Percentiles rank a stretch among this genome's conserved stretches.
phyloP scores from a whole-genome alignment of 2,329 filamentous ascomycete genomes.

The Didymella glomerata region DNA sequence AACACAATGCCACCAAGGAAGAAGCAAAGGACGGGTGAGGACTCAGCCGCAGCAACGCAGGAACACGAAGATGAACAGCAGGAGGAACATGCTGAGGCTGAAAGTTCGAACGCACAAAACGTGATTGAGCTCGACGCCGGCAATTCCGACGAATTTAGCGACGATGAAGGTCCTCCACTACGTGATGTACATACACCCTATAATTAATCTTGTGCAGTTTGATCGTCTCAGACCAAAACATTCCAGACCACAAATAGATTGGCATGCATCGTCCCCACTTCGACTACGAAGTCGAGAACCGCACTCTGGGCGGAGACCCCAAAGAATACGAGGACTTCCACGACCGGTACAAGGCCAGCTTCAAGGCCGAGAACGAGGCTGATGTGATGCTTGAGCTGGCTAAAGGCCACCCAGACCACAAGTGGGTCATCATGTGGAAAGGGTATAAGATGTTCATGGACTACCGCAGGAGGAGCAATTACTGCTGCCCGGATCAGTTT shows the following conservation, averaged over 20 bases:
- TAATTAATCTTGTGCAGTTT: no score
- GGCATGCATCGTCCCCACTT: constrained; percentile 17
- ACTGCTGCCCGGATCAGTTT: constrained; percentile 31
- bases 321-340: constrained; percentile 15
- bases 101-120: not conserved
- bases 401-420: constrained; percentile 17
- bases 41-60: constrained; percentile 7
- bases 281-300: constrained; percentile 14
- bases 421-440: constrained; percentile 26
- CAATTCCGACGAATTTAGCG: not conserved
- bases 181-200: not conserved
- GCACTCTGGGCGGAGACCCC: constrained; percentile 1
- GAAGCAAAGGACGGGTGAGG: constrained; percentile 6
- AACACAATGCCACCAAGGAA: constrained; percentile 4
- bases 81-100: not conserved
- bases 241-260: constrained; percentile 16
- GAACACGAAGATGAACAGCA: not conserved
- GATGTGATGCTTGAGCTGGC: constrained; percentile 18
- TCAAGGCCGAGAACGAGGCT: constrained; percentile 9
- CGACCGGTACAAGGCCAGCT: constrained; percentile 13
- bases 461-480: constrained; percentile 11
- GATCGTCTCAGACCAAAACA: constrained; percentile 5
- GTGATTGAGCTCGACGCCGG: not conserved
- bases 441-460: constrained; percentile 23
- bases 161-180: not conserved